Evolutionary conservation across 805 yeast species (phyloP).

Genomic region (Zygotorulaspora sp.): DNA sequence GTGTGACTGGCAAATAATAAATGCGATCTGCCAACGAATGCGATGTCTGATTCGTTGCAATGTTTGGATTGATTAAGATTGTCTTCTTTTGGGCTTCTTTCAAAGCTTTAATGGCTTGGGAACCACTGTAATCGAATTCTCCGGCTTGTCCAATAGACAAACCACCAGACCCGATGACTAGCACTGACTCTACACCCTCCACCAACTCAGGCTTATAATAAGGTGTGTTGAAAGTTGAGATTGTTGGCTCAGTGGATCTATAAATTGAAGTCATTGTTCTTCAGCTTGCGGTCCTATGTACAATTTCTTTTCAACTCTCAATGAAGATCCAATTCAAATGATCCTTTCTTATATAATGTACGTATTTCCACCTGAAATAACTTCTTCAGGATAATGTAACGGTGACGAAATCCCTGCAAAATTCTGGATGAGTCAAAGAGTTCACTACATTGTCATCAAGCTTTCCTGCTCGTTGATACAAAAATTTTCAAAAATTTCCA

Average conservation of each 20-base stretch:
- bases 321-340: no score
- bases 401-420: not conserved
- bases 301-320: no score
- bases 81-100: conserved; percentile 84
- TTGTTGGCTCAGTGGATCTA: conserved; percentile 28
- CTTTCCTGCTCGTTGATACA: not conserved
- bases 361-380: not conserved
- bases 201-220: conserved; percentile 32
- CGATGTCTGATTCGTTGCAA: conserved; percentile 95
- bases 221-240: conserved; percentile 31
- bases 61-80: conserved; percentile 88
- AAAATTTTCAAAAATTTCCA: not conserved
- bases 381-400: not conserved
- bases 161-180: conserved; percentile 96
- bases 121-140: conserved; percentile 95
- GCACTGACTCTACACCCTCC: conserved; percentile 45
- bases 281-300: no score
- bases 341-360: no score
- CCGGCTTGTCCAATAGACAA: conserved; percentile 97
- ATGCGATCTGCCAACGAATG: conserved; percentile 93
- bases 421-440: not conserved
- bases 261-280: conserved; percentile 26
- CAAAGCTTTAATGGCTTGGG: conserved; percentile 95
- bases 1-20: conserved; percentile 92
- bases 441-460: not conserved